Percentiles rank a stretch among this genome's conserved stretches.
Evolutionary conservation across 73 alveolate genomes (phyloP).

Genomic region (Paraurostyla sp.): DNA sequence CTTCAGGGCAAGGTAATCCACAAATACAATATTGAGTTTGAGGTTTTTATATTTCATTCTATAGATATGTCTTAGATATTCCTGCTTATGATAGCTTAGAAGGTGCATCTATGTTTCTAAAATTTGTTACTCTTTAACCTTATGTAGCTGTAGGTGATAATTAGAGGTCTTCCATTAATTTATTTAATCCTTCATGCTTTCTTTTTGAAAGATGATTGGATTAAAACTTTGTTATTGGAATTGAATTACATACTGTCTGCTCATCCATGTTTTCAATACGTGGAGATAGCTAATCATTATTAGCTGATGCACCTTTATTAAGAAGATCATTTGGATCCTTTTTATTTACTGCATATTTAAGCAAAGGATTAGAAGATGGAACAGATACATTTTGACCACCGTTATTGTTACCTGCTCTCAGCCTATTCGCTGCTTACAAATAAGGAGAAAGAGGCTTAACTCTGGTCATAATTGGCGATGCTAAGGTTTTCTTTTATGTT

Average conservation of each 20-base stretch:
- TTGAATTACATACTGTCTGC: slow-evolving; percentile 27
- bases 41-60: background rate
- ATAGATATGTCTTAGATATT: background rate
- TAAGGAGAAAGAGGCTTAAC: slow-evolving; percentile 58
- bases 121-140: slow-evolving; percentile 1
- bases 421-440: background rate
- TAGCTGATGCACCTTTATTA: slow-evolving; percentile 13
- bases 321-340: slow-evolving; percentile 31
- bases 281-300: slow-evolving; percentile 26
- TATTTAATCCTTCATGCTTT: background rate
- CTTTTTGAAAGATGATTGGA: slow-evolving; percentile 47
- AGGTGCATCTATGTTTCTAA: slow-evolving; percentile 14
- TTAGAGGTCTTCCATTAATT: background rate
- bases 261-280: slow-evolving; percentile 42
- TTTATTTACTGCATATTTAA: slow-evolving; percentile 49
- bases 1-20: slow-evolving; percentile 20
- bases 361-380: slow-evolving; percentile 38
- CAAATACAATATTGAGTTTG: background rate
- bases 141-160: slow-evolving; percentile 7
- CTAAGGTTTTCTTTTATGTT: slow-evolving; percentile 8
- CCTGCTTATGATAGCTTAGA: slow-evolving; percentile 15
- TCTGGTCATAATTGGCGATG: slow-evolving; percentile 61
- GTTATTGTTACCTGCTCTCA: background rate
- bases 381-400: background rate
- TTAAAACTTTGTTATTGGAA: slow-evolving; percentile 21